Percentiles rank a stretch among this genome's conserved stretches.
Evolutionary conservation across 495 filamentous ascomycete genomes (phyloP).

Genomic region (Talaromyces thailandensis): DNA sequence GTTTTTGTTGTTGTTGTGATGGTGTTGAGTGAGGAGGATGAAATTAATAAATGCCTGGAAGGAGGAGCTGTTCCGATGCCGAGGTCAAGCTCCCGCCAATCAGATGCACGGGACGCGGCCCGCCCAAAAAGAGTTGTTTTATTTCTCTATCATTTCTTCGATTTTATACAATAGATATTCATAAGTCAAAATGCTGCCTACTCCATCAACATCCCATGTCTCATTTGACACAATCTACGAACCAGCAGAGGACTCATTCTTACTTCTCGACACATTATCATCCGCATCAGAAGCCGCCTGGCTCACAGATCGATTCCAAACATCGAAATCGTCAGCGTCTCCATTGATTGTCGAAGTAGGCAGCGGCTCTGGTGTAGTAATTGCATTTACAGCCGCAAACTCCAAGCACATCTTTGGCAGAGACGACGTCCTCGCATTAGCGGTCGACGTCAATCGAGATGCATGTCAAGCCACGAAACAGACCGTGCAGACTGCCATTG

Average conservation of each 20-base stretch:
- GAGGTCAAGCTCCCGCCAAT: slow-evolving; percentile 4
- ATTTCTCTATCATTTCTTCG: neutral
- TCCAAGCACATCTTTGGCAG: slow-evolving; percentile 64
- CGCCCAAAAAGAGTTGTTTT: neutral
- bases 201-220: slow-evolving; percentile 85
- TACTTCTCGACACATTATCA: slow-evolving; percentile 91
- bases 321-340: slow-evolving; percentile 3
- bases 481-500: slow-evolving; percentile 51
- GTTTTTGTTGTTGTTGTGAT: slow-evolving; percentile 7
- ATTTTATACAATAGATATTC: neutral
- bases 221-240: slow-evolving; percentile 81
- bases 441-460: slow-evolving; percentile 72
- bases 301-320: slow-evolving; percentile 47
- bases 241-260: slow-evolving; percentile 88
- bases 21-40: neutral
- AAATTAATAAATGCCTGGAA: neutral
- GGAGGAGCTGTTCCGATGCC: neutral
- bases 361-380: slow-evolving; percentile 81
- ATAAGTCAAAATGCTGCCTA: slow-evolving; percentile 63
- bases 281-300: slow-evolving; percentile 60
- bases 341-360: slow-evolving; percentile 81
- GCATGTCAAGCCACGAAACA: slow-evolving; percentile 61
- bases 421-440: slow-evolving; percentile 56
- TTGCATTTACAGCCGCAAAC: slow-evolving; percentile 77
- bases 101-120: neutral